Conservation (phyloP, 108 stramenopile genomes). For the Licmophora abbreviata region DNA sequence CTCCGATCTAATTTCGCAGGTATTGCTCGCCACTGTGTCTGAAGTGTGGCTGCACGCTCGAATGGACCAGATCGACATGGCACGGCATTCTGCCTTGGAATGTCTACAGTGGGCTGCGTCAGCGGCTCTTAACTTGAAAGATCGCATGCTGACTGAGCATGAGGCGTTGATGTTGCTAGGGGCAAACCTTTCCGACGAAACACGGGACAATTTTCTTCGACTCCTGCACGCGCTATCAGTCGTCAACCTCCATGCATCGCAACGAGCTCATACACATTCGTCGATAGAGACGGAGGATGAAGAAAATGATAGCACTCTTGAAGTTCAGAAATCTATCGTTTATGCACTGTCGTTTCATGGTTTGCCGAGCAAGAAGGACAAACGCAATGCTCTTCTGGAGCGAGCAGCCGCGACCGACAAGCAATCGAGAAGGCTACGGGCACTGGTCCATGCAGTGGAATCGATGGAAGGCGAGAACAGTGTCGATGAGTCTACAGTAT, state of each 20-base stretch:
- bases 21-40: not conserved
- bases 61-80: constrained; percentile 2
- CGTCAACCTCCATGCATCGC: not conserved
- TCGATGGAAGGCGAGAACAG: no score
- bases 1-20: not conserved
- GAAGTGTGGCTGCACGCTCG: constrained; percentile 1
- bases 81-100: not conserved
- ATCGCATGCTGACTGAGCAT: not conserved
- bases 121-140: not conserved
- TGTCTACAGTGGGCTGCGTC: not conserved
- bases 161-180: no score
- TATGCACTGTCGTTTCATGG: no score
- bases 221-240: not conserved
- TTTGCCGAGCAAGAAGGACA: no score
- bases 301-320: no score
- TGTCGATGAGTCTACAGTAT: no score
- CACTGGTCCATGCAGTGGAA: no score
- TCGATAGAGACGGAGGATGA: not conserved
- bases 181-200: not conserved
- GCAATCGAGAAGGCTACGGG: no score
- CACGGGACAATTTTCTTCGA: not conserved
- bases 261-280: not conserved
- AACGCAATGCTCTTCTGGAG: no score
- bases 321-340: no score
- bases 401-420: no score